These are phyloP conservation scores for Pseudocercospora ulei DNA, from an alignment of 2,329 filamentous ascomycete species.

Conservation along the genomic window DNA sequence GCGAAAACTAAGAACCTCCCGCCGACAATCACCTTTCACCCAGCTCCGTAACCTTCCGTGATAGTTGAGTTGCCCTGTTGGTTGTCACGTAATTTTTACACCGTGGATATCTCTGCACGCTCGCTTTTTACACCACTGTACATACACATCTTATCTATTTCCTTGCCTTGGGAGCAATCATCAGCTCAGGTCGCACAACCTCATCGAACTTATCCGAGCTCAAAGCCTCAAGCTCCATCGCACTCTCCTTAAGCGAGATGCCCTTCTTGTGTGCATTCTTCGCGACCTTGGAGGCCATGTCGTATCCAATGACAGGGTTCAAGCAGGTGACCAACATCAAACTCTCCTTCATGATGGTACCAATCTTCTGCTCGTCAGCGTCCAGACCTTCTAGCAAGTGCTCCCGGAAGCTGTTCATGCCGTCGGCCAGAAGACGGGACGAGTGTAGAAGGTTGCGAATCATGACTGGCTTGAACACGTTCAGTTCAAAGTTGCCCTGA, in stretches of 20 bases:
- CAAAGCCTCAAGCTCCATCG: constrained; percentile 83
- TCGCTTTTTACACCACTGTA: too few relatives aligned
- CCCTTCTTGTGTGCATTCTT: constrained; percentile 99
- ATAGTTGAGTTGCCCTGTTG: too few relatives aligned
- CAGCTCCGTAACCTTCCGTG: too few relatives aligned
- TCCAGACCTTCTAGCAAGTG: constrained; percentile 80
- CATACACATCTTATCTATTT: constrained; percentile 33
- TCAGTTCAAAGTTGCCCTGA: constrained; percentile 97
- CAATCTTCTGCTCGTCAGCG: constrained; percentile 89
- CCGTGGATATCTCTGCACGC: background rate
- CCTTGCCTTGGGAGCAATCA: constrained; percentile 73
- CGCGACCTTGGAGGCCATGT: constrained; percentile 92
- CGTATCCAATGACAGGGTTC: constrained; percentile 94
- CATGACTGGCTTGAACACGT: constrained; percentile 96
- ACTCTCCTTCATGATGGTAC: constrained; percentile 83
- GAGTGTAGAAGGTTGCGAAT: constrained; percentile 94
- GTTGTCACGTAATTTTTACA: constrained; percentile 1
- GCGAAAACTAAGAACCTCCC: too few relatives aligned
- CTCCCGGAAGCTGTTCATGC: constrained; percentile 90
- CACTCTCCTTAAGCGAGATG: constrained; percentile 81
- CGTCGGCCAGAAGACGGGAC: constrained; percentile 74
- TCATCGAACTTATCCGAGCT: constrained; percentile 83
- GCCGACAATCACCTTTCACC: too few relatives aligned
- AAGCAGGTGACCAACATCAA: constrained; percentile 97
- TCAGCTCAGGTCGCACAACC: constrained; percentile 84